Percentiles rank a stretch among this genome's conserved stretches.
Evolutionary conservation across 306 rosid species (phyloP).

Genomic region (Gastrolobium bilobum): DNA sequence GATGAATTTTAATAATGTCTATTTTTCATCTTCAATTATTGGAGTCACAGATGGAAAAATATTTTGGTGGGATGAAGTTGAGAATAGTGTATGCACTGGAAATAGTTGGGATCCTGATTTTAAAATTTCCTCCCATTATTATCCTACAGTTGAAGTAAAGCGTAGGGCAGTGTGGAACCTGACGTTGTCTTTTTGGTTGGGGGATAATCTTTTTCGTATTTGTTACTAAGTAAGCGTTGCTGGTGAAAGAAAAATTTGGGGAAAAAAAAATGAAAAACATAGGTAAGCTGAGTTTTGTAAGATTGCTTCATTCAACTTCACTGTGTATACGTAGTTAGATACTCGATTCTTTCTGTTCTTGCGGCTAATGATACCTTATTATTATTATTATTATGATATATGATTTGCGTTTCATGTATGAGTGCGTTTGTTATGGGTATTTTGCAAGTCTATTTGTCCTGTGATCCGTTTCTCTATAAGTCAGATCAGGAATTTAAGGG

Average conservation of each 20-base stretch:
- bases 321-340: neutral
- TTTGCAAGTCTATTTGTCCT: neutral
- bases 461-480: neutral
- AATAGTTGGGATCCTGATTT: constrained; percentile 4
- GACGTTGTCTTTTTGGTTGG: neutral
- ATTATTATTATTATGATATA: neutral
- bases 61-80: constrained; percentile 43
- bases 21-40: constrained; percentile 17
- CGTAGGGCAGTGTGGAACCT: neutral
- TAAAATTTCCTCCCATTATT: constrained; percentile 10
- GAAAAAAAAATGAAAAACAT: neutral
- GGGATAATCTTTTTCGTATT: neutral
- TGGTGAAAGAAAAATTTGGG: neutral
- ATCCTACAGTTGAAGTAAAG: constrained; percentile 12
- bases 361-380: neutral
- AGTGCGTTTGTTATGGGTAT: constrained; percentile 16
- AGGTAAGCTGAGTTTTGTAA: neutral
- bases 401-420: neutral
- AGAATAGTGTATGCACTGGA: constrained; percentile 13
- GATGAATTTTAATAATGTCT: constrained; percentile 22
- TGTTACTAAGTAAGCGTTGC: neutral
- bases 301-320: constrained; percentile 11
- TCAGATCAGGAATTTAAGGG: neutral
- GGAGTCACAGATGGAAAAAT: neutral
- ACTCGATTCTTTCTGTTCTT: constrained; percentile 10